Evolutionary conservation across 2,329 filamentous ascomycete species (phyloP).

Genomic region (Hypoxylon sp.): DNA sequence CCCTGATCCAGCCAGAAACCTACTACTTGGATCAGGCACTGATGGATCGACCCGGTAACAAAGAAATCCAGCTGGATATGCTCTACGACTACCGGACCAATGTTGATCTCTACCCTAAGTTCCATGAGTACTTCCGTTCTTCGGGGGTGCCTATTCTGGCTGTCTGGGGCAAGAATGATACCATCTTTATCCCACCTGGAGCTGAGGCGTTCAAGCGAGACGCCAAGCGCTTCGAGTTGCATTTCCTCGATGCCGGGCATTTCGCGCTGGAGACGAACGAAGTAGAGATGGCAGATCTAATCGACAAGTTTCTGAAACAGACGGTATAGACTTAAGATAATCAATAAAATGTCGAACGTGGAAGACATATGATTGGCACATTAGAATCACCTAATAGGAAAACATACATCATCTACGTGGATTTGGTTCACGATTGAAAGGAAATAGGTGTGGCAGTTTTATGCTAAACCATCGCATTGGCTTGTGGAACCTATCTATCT

Average conservation of each 20-base stretch:
- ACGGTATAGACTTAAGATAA: constrained; percentile 20
- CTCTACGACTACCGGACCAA: constrained; percentile 68
- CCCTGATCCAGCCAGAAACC: constrained; percentile 57
- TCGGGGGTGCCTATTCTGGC: constrained; percentile 66
- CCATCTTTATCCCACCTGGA: constrained; percentile 61
- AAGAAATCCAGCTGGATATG: constrained; percentile 66
- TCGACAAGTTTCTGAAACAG: constrained; percentile 47
- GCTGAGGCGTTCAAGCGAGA: constrained; percentile 67
- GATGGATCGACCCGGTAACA: constrained; percentile 61
- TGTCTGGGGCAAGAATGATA: constrained; percentile 69
- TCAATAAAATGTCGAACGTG: too few species aligned
- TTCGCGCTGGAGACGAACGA: constrained; percentile 61
- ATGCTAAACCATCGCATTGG: too few species aligned
- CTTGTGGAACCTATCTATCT: too few species aligned
- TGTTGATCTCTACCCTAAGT: constrained; percentile 63
- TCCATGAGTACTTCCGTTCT: constrained; percentile 66
- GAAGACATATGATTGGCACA: too few species aligned
- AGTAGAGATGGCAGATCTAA: constrained; percentile 45
- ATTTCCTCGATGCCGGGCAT: constrained; percentile 66
- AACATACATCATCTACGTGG: too few species aligned
- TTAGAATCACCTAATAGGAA: too few species aligned
- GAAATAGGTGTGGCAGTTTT: too few species aligned
- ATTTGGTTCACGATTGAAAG: too few species aligned
- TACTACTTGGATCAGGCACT: constrained; percentile 65
- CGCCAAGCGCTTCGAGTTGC: constrained; percentile 59